Conservation (phyloP, 441 rosid species). For the Corymbia calophylla region DNA sequence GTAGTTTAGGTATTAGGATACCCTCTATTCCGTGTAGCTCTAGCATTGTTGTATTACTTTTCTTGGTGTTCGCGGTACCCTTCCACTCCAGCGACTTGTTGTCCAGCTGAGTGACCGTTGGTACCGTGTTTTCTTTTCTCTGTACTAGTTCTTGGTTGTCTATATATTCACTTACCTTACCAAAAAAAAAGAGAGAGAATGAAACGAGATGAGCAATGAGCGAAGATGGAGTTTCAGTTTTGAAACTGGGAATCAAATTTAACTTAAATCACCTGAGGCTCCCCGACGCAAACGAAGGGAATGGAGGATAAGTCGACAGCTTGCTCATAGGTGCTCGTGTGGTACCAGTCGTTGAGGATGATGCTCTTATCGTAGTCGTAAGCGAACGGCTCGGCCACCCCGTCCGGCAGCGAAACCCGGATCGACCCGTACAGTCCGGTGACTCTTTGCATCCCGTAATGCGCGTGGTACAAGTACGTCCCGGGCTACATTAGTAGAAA, state of each 20-base stretch:
- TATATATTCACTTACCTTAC: too few species aligned
- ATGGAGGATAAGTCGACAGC: constrained; percentile 45
- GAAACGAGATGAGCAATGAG: neutral
- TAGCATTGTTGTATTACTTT: too few species aligned
- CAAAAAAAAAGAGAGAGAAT: neutral
- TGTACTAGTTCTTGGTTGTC: too few species aligned
- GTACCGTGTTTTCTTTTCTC: too few species aligned
- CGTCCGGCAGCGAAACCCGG: constrained; percentile 33
- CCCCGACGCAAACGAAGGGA: constrained; percentile 59
- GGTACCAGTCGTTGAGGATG: constrained; percentile 75
- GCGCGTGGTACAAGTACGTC: constrained; percentile 67
- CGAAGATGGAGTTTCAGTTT: neutral
- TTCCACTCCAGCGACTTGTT: too few species aligned
- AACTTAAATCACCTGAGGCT: constrained; percentile 53
- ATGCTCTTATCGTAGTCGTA: constrained; percentile 61
- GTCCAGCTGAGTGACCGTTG: too few species aligned
- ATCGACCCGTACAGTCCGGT: constrained; percentile 62
- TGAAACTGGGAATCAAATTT: neutral
- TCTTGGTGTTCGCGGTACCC: too few species aligned
- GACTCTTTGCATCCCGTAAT: constrained; percentile 78
- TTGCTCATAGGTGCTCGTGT: constrained; percentile 47
- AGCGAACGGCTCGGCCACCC: constrained; percentile 45
- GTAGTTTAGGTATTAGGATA: too few species aligned
- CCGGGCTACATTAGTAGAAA: constrained; percentile 39
- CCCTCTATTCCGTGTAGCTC: too few species aligned